These are phyloP conservation scores for Cercospora brassicicola DNA, from an alignment of 2,329 filamentous ascomycete species.

Conservation along the genomic window DNA sequence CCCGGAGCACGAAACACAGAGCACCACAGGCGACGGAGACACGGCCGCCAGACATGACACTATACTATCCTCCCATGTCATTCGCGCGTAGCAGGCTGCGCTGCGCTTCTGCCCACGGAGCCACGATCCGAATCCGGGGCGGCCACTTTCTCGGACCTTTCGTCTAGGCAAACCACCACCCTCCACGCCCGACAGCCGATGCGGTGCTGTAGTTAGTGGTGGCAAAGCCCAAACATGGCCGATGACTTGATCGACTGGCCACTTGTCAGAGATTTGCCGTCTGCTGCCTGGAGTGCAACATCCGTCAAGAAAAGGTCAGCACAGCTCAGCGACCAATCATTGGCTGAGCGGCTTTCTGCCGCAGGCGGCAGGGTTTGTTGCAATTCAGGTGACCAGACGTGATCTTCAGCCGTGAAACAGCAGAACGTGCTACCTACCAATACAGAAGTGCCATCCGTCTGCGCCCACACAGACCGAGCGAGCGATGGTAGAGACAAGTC, in stretches of 20 bases:
- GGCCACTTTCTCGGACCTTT: constrained; percentile 1
- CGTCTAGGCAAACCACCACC: neutral
- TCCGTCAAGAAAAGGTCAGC: neutral
- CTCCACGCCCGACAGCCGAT: neutral
- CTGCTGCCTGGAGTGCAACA: constrained; percentile 1
- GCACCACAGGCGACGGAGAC: neutral
- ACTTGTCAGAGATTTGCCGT: neutral
- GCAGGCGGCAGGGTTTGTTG: neutral
- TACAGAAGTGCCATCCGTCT: neutral
- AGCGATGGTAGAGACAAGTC: neutral
- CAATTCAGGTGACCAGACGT: neutral
- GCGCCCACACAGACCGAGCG: neutral
- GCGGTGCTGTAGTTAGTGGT: neutral
- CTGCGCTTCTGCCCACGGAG: neutral
- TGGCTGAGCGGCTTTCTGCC: neutral
- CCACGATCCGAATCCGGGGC: constrained; percentile 5
- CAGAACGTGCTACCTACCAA: neutral
- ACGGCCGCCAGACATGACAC: neutral
- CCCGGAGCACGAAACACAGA: neutral
- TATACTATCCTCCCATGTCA: no score
- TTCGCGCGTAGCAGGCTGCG: neutral
- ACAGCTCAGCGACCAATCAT: neutral
- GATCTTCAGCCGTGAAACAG: neutral
- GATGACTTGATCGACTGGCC: neutral
- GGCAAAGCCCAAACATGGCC: neutral